These are phyloP conservation scores for Kluyveromyces sp. DNA, from an alignment of 1,139 yeast genomes.

Conservation along the genomic window DNA sequence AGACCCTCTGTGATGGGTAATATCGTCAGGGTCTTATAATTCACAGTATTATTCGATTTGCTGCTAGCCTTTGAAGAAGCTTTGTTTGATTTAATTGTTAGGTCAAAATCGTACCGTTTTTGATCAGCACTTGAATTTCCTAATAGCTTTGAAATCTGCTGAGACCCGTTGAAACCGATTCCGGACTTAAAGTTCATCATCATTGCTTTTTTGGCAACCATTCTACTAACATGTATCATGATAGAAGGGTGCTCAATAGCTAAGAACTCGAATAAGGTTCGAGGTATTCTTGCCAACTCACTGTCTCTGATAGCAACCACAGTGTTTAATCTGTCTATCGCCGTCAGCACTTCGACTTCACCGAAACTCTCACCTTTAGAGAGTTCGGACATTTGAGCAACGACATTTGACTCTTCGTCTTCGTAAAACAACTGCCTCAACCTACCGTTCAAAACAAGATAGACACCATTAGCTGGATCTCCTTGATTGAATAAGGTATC, in stretches of 20 bases:
- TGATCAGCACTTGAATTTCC: conserved; percentile 8
- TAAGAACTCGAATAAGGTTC: conserved; percentile 76
- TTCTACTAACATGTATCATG: conserved; percentile 81
- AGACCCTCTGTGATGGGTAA: conserved; percentile 73
- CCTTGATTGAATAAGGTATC: conserved; percentile 73
- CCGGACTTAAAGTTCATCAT: conserved; percentile 10
- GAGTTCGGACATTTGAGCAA: conserved; percentile 48
- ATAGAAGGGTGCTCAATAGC: conserved; percentile 83
- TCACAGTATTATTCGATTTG: conserved; percentile 20
- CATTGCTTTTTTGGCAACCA: conserved; percentile 69
- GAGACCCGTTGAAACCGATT: conserved; percentile 12
- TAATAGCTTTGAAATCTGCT: conserved; percentile 13
- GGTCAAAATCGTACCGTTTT: conserved; percentile 20
- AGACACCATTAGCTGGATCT: conserved; percentile 86
- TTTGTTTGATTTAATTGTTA: conserved; percentile 18
- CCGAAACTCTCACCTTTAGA: conserved; percentile 96
- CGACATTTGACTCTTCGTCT: conserved; percentile 3
- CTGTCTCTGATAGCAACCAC: conserved; percentile 88
- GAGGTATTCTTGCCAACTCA: conserved; percentile 87
- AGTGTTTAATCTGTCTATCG: conserved; percentile 63
- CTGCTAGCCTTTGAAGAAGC: conserved; percentile 26
- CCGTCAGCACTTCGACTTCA: conserved; percentile 89
- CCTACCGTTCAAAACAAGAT: conserved; percentile 84
- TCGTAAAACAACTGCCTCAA: conserved; percentile 50
- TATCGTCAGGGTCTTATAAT: conserved; percentile 77